phyloP scores from a whole-genome alignment of 345 rosid genomes.

The Eucalyptus curtisii region DNA sequence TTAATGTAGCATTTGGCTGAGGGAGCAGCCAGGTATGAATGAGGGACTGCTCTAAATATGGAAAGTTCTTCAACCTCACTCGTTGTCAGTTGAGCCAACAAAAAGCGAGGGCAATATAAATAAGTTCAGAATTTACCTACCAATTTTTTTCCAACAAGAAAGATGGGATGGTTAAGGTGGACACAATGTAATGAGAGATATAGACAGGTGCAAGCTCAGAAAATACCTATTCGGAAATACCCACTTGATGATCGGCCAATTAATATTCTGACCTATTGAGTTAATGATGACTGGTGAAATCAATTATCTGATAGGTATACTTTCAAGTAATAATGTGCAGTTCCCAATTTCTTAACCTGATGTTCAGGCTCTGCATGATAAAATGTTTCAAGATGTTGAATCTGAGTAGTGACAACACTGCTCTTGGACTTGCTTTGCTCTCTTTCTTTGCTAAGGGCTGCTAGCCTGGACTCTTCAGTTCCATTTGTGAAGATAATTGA shows the following conservation, averaged over 20 bases:
- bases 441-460: constrained; percentile 63
- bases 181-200: background rate
- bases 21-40: too few relatives aligned
- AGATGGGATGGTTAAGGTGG: background rate
- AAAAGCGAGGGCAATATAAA: background rate
- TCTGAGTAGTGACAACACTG: constrained; percentile 72
- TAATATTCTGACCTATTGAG: background rate
- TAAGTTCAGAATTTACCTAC: background rate
- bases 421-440: constrained; percentile 63
- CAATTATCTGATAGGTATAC: background rate
- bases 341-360: constrained; percentile 32
- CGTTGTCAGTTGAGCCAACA: background rate
- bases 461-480: constrained; percentile 69
- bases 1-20: background rate
- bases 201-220: background rate
- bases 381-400: constrained; percentile 55
- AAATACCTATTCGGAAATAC: background rate
- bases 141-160: rapidly evolving
- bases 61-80: background rate
- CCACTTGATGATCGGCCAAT: background rate
- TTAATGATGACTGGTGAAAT: background rate
- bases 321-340: background rate
- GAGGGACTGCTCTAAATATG: background rate
- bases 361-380: constrained; percentile 91
- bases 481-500: constrained; percentile 79